Evolutionary conservation across 495 filamentous ascomycete species (phyloP), one percentile per base, ranked within the genome.

Genomic region (Penicillium pancosmium): DNA sequence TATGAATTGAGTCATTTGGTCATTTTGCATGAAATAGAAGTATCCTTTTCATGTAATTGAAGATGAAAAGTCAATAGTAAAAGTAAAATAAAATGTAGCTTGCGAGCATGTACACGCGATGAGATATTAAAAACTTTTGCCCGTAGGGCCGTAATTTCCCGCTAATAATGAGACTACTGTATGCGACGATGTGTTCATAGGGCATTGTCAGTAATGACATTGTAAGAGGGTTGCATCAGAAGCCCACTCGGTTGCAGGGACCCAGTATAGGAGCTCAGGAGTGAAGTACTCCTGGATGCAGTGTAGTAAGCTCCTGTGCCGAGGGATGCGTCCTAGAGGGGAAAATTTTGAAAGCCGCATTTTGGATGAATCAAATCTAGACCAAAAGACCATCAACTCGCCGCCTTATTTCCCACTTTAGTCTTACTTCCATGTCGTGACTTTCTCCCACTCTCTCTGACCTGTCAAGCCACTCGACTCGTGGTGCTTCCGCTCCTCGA

Each of bases 211-310:
- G 56, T 47, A 61, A 57, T 41, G 35, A 38, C 49, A 57, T 61
- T 55, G 61, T 70, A 66, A 61, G 56, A 65, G 48, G 41, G 58
- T 61, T 63, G 62, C 65, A 64, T 70, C 38, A 44, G 56, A 53
- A 55, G 54, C 38, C 65, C 67, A 68, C 67, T 67, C 31, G 10
- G 31, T 54, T 70, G 65, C 65, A 70, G 62, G 55, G 58, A 61
- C 50, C 67, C 55, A 63, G 52, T 59, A 48, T 57, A 60, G 65
- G 61, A 61, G 52, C 43, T 63, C 51, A 63, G 61, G 55, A 55
- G 43, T 13, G 56, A 52, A 27, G 43, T 38, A 61, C 61, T 67
- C 67, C 63, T 68, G 47, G 60, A 68, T 68, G 59, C 59, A 62
- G 47, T 49, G 53, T 54, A 60, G 47, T 64, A 16, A 57, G 33